Conservation (phyloP, 148 eudicot species). For the Vaccinium darrowii region DNA sequence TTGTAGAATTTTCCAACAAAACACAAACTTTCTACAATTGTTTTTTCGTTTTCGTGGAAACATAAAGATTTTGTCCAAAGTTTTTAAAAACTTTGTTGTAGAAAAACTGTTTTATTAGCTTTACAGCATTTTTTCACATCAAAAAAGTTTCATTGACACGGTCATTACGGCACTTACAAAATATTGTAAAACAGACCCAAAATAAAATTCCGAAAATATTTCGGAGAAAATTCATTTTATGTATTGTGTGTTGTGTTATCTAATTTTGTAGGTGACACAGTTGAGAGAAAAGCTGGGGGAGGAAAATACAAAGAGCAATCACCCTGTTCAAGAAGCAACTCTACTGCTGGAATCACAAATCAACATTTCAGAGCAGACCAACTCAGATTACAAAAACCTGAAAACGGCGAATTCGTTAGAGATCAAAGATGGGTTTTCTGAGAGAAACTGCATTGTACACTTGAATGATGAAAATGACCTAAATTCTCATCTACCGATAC, state of each 20-base stretch:
- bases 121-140: too few species aligned
- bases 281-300: conserved; percentile 29
- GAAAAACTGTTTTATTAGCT: too few species aligned
- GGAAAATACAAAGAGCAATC: conserved; percentile 17
- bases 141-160: too few species aligned
- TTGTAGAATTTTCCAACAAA: too few species aligned
- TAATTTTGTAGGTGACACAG: conserved; percentile 18
- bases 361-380: not conserved
- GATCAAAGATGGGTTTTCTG: conserved; percentile 18
- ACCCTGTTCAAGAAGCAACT: conserved; percentile 7
- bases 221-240: not conserved
- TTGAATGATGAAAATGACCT: conserved; percentile 15
- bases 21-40: too few species aligned
- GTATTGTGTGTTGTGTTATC: not conserved
- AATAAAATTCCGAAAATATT: not conserved
- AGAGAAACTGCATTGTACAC: conserved; percentile 21
- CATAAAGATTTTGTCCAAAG: too few species aligned
- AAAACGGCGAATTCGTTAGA: conserved; percentile 1
- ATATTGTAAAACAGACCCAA: too few species aligned
- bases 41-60: too few species aligned
- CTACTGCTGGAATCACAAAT: not conserved
- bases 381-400: conserved; percentile 2
- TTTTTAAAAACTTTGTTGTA: too few species aligned
- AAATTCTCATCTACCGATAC: not conserved
- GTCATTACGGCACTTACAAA: too few species aligned